Conservation (phyloP, 2,329 filamentous ascomycete species). For the Sphaerulina populicola region DNA sequence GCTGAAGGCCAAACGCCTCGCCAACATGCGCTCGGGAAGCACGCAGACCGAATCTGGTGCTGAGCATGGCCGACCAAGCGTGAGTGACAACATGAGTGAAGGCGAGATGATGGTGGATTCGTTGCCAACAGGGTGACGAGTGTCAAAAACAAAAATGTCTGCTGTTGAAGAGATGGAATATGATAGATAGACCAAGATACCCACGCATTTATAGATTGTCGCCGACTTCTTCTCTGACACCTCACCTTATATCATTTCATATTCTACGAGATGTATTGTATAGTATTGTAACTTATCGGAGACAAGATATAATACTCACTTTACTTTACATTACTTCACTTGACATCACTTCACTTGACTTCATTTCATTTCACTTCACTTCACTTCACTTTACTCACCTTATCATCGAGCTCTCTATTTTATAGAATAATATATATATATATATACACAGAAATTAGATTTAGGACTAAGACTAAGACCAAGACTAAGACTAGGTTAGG, state of each 20-base stretch:
- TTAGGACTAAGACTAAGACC: too few species aligned
- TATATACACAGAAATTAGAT: too few species aligned
- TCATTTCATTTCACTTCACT: too few species aligned
- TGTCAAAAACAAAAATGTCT: constrained; percentile 15
- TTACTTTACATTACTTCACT: too few species aligned
- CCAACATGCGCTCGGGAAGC: constrained; percentile 24
- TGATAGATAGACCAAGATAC: constrained; percentile 18
- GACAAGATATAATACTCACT: too few species aligned
- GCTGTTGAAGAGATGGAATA: constrained; percentile 4
- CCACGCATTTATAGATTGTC: background rate
- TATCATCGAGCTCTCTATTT: too few species aligned
- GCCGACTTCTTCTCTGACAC: background rate
- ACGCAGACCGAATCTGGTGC: constrained; percentile 23
- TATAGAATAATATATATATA: too few species aligned
- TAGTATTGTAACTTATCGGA: too few species aligned
- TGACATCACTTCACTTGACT: too few species aligned
- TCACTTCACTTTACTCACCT: too few species aligned
- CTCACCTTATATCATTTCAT: background rate
- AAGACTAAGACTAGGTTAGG: too few species aligned
- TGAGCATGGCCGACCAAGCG: constrained; percentile 5
- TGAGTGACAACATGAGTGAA: constrained; percentile 12
- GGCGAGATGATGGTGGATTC: constrained; percentile 30
- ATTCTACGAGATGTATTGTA: too few species aligned
- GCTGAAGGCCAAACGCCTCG: constrained; percentile 34
- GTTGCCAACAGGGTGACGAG: constrained; percentile 20